These are phyloP conservation scores for Podila horticola DNA, from an alignment of 192 early-diverging fungal genomes.

Conservation along the genomic window DNA sequence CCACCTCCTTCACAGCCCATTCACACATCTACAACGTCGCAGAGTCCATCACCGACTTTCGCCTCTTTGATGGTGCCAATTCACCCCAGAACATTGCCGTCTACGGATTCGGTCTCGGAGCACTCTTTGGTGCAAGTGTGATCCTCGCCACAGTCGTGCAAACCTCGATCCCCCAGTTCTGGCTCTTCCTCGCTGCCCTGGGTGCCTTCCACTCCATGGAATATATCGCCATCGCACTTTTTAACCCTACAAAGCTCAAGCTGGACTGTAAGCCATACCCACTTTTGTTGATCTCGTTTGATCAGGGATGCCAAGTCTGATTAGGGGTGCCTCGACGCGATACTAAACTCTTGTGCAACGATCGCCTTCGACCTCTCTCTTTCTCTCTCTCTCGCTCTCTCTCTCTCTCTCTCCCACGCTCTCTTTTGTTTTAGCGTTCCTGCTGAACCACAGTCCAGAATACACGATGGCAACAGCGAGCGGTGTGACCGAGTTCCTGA, in stretches of 20 bases:
- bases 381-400: constrained; percentile 34
- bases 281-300: no score
- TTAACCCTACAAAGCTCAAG: constrained; percentile 72
- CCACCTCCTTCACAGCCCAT: background rate
- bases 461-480: constrained; percentile 77
- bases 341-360: constrained; percentile 8
- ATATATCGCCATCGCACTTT: constrained; percentile 88
- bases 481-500: constrained; percentile 74
- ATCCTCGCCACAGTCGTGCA: constrained; percentile 44
- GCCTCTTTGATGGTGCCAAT: constrained; percentile 71
- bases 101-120: constrained; percentile 78
- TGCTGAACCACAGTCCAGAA: constrained; percentile 77
- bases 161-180: constrained; percentile 62
- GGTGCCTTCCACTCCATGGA: constrained; percentile 87
- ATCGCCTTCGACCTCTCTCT: constrained; percentile 20
- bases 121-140: constrained; percentile 65
- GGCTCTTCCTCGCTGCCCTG: constrained; percentile 73
- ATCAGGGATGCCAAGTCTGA: background rate
- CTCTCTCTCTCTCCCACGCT: constrained; percentile 51
- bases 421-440: constrained; percentile 67
- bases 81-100: constrained; percentile 85
- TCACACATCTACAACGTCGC: background rate
- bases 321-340: background rate
- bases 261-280: constrained; percentile 70
- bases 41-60: constrained; percentile 55